phyloP scores from a whole-genome alignment of 306 rosid species.

The Dryas octopetala region DNA sequence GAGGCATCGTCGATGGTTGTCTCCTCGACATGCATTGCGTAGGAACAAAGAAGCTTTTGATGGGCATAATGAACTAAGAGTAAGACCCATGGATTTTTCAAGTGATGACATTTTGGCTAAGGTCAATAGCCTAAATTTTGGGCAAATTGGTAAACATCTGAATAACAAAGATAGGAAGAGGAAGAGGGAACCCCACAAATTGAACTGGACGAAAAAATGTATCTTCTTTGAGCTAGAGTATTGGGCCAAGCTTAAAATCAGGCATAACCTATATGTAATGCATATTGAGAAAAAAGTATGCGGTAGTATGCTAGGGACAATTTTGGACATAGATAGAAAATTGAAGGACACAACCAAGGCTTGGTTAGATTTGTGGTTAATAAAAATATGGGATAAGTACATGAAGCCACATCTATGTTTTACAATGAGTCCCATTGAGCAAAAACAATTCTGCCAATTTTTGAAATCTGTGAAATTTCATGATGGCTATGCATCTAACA shows the following conservation, averaged over 20 bases:
- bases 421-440: no score
- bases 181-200: not conserved
- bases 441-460: no score
- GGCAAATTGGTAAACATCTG: not conserved
- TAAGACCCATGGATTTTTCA: no score
- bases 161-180: not conserved
- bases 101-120: not conserved
- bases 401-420: no score
- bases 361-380: not conserved
- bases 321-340: not conserved
- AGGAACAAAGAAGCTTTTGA: not conserved
- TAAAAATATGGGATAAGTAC: not conserved
- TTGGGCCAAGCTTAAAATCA: not conserved
- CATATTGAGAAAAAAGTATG: not conserved
- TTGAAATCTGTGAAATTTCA: not conserved
- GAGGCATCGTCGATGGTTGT: constrained; percentile 6
- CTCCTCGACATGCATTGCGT: not conserved
- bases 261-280: not conserved
- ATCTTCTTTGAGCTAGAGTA: not conserved
- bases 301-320: not conserved
- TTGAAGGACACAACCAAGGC: not conserved
- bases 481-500: not conserved
- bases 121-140: not conserved
- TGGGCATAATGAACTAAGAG: not conserved
- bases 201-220: not conserved